These are phyloP conservation scores for Thuja plicata DNA, from an alignment of 83 land plant species.

Conservation along the genomic window DNA sequence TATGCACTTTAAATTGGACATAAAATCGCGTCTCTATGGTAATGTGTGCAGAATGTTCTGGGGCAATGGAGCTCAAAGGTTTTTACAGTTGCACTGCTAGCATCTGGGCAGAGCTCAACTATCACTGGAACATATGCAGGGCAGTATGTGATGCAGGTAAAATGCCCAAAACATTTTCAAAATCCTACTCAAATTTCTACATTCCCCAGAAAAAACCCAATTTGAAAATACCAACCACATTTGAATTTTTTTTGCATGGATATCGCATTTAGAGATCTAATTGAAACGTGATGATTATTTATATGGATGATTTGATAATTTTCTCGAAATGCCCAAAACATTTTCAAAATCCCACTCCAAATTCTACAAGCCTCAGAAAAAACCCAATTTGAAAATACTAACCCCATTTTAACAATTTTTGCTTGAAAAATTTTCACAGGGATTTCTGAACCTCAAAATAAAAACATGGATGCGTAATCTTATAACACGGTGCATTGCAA, in stretches of 20 bases:
- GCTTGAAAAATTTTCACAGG: slow-evolving; percentile 9
- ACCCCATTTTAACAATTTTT: neutral
- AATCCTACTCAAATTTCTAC: neutral
- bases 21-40: neutral
- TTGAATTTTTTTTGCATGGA: too few species aligned
- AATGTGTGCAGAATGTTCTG: slow-evolving; percentile 7
- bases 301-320: too few species aligned
- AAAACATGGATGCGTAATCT: slow-evolving; percentile 31
- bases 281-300: too few species aligned
- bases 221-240: too few species aligned
- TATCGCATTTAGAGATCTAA: too few species aligned
- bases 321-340: too few species aligned
- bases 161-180: neutral
- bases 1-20: neutral
- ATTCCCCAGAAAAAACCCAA: neutral
- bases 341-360: too few species aligned
- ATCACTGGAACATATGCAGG: slow-evolving; percentile 17
- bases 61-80: slow-evolving; percentile 14
- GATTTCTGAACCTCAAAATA: slow-evolving; percentile 30
- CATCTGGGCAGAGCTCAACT: slow-evolving; percentile 15
- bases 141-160: slow-evolving; percentile 17
- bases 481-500: slow-evolving; percentile 29
- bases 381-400: too few species aligned
- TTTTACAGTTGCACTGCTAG: slow-evolving; percentile 15
- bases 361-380: too few species aligned